phyloP scores from a whole-genome alignment of 306 rosid genomes.

The Acacia melanoxylon region DNA sequence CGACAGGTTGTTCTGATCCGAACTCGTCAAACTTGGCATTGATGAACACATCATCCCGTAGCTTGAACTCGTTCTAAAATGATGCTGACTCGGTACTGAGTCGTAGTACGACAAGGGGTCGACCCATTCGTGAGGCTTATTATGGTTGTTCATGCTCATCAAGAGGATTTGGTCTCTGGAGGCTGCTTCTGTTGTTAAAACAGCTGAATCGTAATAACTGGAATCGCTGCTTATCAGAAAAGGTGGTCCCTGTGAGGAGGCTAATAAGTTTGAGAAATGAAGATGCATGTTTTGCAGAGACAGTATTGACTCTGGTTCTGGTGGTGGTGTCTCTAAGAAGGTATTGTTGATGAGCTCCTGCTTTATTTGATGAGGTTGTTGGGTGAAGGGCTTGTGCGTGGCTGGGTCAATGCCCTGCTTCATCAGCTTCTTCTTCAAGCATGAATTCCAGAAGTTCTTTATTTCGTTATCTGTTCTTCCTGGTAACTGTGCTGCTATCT shows the following conservation, averaged over 20 bases:
- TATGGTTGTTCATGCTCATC: slow-evolving; percentile 13
- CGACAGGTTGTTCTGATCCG: slow-evolving; percentile 64
- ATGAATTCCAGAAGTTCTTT: slow-evolving; percentile 93
- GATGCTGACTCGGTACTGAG: slow-evolving; percentile 29
- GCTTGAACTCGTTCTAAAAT: slow-evolving; percentile 40
- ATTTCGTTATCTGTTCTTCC: slow-evolving; percentile 99
- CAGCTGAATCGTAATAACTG: slow-evolving; percentile 40
- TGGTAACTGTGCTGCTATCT: slow-evolving; percentile 89
- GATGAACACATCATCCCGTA: slow-evolving; percentile 50
- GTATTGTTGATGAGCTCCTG: slow-evolving; percentile 36
- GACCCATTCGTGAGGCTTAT: slow-evolving; percentile 35
- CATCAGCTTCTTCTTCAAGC: slow-evolving; percentile 86
- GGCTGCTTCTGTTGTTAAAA: slow-evolving; percentile 46
- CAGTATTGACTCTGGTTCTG: background rate
- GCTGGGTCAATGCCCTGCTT: slow-evolving; percentile 95
- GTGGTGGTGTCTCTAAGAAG: slow-evolving; percentile 36
- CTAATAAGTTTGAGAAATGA: slow-evolving; percentile 22
- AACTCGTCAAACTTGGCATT: slow-evolving; percentile 75
- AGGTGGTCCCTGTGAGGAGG: slow-evolving; percentile 19
- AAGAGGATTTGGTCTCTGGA: slow-evolving; percentile 41
- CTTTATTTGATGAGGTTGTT: slow-evolving; percentile 18
- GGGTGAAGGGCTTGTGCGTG: slow-evolving; percentile 74
- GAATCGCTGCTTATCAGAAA: slow-evolving; percentile 51
- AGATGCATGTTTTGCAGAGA: slow-evolving; percentile 20
- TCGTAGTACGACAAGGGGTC: slow-evolving; percentile 61